These are phyloP conservation scores for Hirschfeldia incana DNA, from an alignment of 345 rosid species.

Conservation along the genomic window DNA sequence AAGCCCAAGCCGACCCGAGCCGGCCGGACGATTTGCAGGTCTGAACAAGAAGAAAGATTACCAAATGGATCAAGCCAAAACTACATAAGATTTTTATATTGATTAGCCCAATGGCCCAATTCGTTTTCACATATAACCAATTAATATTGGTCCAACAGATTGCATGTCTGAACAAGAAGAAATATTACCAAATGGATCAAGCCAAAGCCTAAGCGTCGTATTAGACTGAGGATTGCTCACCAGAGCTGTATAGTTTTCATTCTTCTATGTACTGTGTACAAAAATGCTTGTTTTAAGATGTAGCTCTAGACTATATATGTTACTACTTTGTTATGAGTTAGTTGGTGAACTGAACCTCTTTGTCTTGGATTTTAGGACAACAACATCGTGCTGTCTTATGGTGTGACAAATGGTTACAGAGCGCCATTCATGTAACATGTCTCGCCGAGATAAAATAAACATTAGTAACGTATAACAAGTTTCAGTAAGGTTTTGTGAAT, in stretches of 20 bases:
- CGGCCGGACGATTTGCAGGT: too few species aligned
- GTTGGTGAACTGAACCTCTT: neutral
- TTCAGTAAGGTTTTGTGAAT: too few species aligned
- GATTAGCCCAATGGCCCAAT: too few species aligned
- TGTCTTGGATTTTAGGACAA: neutral
- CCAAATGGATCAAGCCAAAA: too few species aligned
- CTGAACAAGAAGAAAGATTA: too few species aligned
- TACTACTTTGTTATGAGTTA: constrained; percentile 5
- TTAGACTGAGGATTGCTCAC: constrained; percentile 43
- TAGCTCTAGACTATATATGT: constrained; percentile 3
- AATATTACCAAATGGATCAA: constrained; percentile 45
- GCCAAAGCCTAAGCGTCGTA: neutral
- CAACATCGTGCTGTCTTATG: neutral
- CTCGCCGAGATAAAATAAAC: too few species aligned
- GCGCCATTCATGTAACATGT: neutral
- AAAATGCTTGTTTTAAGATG: constrained; percentile 13
- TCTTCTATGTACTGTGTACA: constrained; percentile 40
- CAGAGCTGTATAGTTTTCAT: constrained; percentile 32
- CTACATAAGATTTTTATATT: too few species aligned
- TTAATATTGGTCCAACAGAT: too few species aligned
- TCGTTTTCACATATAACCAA: too few species aligned
- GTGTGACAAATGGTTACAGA: neutral
- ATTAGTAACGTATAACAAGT: neutral
- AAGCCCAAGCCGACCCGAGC: too few species aligned
- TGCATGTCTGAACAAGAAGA: constrained; percentile 40